Evolutionary conservation across 192 early-diverging fungal species (phyloP), one percentile per base, ranked within the genome.

Genomic region (Backusella mclennaniae): DNA sequence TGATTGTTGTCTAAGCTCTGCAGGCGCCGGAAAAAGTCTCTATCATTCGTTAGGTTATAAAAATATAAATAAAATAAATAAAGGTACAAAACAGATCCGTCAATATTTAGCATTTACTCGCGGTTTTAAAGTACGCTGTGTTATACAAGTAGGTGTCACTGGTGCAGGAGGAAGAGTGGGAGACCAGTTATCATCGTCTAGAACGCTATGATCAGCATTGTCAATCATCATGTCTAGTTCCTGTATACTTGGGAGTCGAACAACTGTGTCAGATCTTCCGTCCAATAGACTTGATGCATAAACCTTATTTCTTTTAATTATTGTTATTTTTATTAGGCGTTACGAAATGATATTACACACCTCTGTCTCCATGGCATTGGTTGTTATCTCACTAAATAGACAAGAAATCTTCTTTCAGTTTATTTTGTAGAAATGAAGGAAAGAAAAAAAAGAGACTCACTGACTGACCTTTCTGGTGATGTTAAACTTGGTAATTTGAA

Each of bases 221-320:
- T 69, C 66, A 46, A 68, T 67, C 42, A 75, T 49, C 26, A 26
- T 36, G 23, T 75, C 74, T 3, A 75, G 66, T 23, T 75, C 74
- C 9, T 66, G 53, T 66, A 74, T 59, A 26, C 73, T 74, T 15
- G 73, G 73, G 6, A 74, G 39, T 15, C n/a, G 52, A 66, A 73
- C 21, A 0, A 44, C 4, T 49, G 42, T 53, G 4, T 33, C 29
- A 73, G 46, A 53, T 73, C 29, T 26, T 14, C 46, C 49, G 46
- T 69, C 68, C 36, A 69, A 69, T 69, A 73, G 33, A n/a, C 26
- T 26, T 15, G 71, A 29, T 33, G 46, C 49, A 52, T 53, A 73
- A 52, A 73, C 49, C 71, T 73, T 46, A 19, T 21, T 33, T 69
- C 33, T 69, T 38, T 39, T 39, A 69, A 35, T 38, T 56, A 21